Base-by-base conservation (phyloP, 306 rosid species). In the Fagus crenata region DNA sequence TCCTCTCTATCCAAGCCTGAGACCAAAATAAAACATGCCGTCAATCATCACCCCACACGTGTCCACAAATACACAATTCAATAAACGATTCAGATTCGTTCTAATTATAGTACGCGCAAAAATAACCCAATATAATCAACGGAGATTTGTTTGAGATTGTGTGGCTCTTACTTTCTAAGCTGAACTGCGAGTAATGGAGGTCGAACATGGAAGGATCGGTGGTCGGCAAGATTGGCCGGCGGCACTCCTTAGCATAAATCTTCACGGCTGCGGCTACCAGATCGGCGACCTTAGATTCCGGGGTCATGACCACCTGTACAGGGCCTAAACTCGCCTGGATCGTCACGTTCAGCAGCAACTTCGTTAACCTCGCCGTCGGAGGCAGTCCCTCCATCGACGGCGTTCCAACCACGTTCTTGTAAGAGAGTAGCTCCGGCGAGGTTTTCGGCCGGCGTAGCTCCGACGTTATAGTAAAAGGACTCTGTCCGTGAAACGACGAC, bases 131-230 rank as follows among this genome's bases (percentile, higher is more conserved):
- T 53, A 40, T 1, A 1, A 60, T 4, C 3, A 6, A 74, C 2
- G 17, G 35, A 78, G 41, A 68, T 77, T 35, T 9, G 1, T 6
- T 1, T 53, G 58, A 22, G 28, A 1, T 46, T 32, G 2, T 40
- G 1, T 22, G 56, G 36, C 3, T 36, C 91, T 82, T 78, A 95
- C 99, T 87, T 89, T 95, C 97, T 84, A 95, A 77, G 86, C 97
- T 92, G 87, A 95, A 95, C 83, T 95, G 99, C 1, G 98, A 92
- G 69, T 89, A 95, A 74, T 95, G 97, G 81, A 95, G 99, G 72
- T 86, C 92, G 82, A 90, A 92, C 12, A 49, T 40, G 12, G 87
- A 72, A 4, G 90, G 77, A 7, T 76, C 82, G 7, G 58, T 36
- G 71, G 87, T 68, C 35, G 87, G 79, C 67, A 92, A 55, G 56